Evolutionary conservation across 225 moss, liverwort and hornwort species (phyloP).

Genomic region (Physcomitrium patens): DNA sequence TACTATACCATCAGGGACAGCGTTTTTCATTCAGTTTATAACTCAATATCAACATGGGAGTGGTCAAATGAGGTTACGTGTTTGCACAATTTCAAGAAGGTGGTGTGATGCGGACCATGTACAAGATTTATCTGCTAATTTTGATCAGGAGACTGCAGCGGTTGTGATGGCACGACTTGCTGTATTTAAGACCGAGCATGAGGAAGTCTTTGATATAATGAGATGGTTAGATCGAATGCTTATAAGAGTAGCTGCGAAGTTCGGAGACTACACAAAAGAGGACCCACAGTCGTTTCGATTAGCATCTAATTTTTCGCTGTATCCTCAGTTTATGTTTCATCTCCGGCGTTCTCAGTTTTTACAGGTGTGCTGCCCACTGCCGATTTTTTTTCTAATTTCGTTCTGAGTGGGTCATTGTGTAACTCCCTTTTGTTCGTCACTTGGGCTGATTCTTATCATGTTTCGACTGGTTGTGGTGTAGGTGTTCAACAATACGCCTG

Average conservation of each 20-base stretch:
- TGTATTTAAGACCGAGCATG: constrained; percentile 86
- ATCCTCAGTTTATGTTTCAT: constrained; percentile 98
- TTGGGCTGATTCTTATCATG: constrained; percentile 16
- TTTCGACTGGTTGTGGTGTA: constrained; percentile 31
- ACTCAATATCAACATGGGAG: constrained; percentile 86
- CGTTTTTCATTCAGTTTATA: constrained; percentile 93
- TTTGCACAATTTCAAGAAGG: constrained; percentile 87
- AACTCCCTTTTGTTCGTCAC: background rate
- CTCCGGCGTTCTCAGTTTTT: constrained; percentile 94
- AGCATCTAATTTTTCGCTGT: constrained; percentile 87
- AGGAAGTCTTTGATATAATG: constrained; percentile 97
- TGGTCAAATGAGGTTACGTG: constrained; percentile 81
- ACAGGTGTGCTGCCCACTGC: constrained; percentile 46
- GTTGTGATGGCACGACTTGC: constrained; percentile 96
- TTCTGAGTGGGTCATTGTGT: constrained; percentile 8
- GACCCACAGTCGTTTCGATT: constrained; percentile 85
- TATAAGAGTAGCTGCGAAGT: constrained; percentile 91
- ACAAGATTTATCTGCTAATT: constrained; percentile 81
- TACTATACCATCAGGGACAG: constrained; percentile 79
- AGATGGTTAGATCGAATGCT: constrained; percentile 99
- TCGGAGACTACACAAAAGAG: constrained; percentile 93
- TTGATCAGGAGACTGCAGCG: constrained; percentile 98
- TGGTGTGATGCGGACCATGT: constrained; percentile 91
- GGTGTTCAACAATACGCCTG: constrained; percentile 97
- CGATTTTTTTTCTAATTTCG: background rate